phyloP scores from a whole-genome alignment of 371 early-diverging fungal genomes.

The Blastocladiella emersonii region DNA sequence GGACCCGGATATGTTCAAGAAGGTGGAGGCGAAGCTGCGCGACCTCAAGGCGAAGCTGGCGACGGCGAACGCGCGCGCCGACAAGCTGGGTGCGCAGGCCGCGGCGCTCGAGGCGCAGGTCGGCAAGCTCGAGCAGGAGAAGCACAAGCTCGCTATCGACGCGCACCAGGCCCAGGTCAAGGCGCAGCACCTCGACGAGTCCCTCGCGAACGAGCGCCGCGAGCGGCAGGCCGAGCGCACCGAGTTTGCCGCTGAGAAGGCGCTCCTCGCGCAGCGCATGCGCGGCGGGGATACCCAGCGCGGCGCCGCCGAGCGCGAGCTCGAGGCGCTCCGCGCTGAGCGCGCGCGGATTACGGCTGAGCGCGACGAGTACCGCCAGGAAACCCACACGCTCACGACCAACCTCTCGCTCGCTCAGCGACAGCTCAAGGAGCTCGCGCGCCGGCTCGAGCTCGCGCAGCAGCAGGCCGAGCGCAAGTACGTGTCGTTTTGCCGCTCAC shows the following conservation, averaged over 20 bases:
- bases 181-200: not conserved
- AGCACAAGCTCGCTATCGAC: not conserved
- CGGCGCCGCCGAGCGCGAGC: not conserved
- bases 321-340: not conserved
- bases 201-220: not conserved
- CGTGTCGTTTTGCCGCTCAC: too few relatives aligned
- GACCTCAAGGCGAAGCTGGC: not conserved
- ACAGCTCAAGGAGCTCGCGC: not conserved
- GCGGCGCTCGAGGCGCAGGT: not conserved
- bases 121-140: not conserved
- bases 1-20: not conserved
- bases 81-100: not conserved
- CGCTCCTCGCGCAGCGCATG: not conserved
- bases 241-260: not conserved
- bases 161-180: not conserved
- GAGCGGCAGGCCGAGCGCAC: not conserved
- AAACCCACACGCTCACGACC: not conserved
- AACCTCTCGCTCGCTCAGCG: not conserved
- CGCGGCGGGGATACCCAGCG: not conserved
- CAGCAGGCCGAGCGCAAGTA: not conserved
- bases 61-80: not conserved
- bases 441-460: not conserved
- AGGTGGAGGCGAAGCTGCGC: not conserved
- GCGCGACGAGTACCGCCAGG: not conserved
- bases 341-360: not conserved